Evolutionary conservation across 331 rosid genomes (phyloP).

Genomic region (Saraca asoca): DNA sequence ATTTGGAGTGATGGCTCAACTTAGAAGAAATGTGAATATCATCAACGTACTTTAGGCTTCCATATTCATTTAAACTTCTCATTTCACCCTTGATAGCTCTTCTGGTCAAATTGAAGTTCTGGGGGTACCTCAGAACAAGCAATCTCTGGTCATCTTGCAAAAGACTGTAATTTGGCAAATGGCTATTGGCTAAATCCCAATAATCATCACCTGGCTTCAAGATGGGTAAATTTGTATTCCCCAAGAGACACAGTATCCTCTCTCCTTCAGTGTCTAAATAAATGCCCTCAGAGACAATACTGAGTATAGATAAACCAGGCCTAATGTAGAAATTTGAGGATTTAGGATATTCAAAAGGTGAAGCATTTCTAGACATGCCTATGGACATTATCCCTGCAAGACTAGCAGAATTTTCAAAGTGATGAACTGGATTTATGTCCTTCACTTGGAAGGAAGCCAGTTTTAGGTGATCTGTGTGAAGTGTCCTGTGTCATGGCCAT

Average conservation of each 20-base stretch:
- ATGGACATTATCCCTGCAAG: conserved; percentile 23
- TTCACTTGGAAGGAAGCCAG: conserved; percentile 19
- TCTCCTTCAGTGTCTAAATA: conserved; percentile 27
- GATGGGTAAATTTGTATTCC: conserved; percentile 21
- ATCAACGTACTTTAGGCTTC: conserved; percentile 18
- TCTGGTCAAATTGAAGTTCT: conserved; percentile 19
- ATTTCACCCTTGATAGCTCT: conserved; percentile 31
- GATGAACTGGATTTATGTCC: conserved; percentile 15
- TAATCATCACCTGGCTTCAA: not conserved
- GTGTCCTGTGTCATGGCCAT: not conserved
- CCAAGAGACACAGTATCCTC: conserved; percentile 20
- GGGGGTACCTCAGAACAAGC: conserved; percentile 27
- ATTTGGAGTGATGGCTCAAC: not conserved
- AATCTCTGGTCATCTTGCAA: conserved; percentile 15
- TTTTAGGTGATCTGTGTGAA: conserved; percentile 5
- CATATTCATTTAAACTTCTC: conserved; percentile 18
- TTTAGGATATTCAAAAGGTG: not conserved
- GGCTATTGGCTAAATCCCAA: conserved; percentile 15
- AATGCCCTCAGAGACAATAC: conserved; percentile 14
- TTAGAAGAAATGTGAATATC: conserved; percentile 26
- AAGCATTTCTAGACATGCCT: conserved; percentile 8
- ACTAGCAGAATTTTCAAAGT: conserved; percentile 15
- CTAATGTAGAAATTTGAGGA: conserved; percentile 15
- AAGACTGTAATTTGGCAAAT: too few species aligned
- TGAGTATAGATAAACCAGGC: conserved; percentile 30